Evolutionary conservation across 768 basidiomycete species (phyloP), one percentile per base, ranked within the genome.

Genomic region (Lanmaoa rubissima): DNA sequence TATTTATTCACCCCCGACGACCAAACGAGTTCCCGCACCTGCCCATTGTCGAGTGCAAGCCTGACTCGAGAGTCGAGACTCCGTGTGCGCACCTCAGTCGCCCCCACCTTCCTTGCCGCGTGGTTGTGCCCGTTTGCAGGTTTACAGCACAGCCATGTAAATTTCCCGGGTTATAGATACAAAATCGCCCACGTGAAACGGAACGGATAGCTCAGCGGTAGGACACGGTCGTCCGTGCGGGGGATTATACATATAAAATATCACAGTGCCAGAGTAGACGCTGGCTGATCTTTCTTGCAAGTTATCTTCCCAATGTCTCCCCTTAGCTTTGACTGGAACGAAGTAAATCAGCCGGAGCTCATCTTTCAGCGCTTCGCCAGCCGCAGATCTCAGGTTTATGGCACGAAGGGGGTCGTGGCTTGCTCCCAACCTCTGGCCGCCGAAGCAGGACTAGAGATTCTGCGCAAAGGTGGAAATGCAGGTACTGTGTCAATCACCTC

Each of bases 381-480:
- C 60, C 86, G 94, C 17, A 76, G 94, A 62, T 94, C 93, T 9
- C 88, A 92, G 24, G 86, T 93, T 19, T 92, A 90, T 74, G 86
- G 89, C 8, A 89, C 84, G 2, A 94, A 93, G 69, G 92, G 95
- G 8, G 75, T 96, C 35, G 90, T 98, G 5, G 84, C 93, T 9
- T 88, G 88, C 31, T 90, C 91, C 26, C 97, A 99, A 68, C 93
- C 97, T 47, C 78, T 94, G 39, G 97, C 97, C 1, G 86, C 88
- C 16, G 88, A 91, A 67, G 95, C 92, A 17, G 97, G 96, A 0
- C 72, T 98, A 32, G 94, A 97, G 73, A 90, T 99, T 61, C 76
- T 99, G 26, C 79, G 87, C 51, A 89, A 87, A 71, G 97, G 97
- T 13, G 97, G 97, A 50, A 99, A 99, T 76, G 96, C 96, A 64